phyloP scores from a whole-genome alignment of 345 rosid species.

The Acer saccharum region DNA sequence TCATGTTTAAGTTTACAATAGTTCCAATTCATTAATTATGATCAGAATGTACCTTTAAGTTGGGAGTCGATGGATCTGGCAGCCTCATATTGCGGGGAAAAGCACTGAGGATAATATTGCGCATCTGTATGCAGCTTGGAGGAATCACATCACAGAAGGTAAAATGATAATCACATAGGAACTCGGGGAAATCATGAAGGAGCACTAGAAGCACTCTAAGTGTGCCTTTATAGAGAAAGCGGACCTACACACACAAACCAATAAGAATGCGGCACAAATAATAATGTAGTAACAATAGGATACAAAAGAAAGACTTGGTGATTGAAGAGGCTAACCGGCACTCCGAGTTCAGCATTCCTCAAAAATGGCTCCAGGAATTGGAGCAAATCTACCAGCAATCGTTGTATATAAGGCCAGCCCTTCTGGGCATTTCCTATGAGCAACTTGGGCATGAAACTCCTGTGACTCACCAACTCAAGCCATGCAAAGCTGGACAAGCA shows the following conservation, averaged over 20 bases:
- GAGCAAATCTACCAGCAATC: constrained; percentile 85
- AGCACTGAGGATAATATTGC: constrained; percentile 92
- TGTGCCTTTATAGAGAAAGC: constrained; percentile 85
- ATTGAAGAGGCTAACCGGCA: constrained; percentile 56
- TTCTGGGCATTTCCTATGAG: constrained; percentile 81
- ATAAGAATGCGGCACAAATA: constrained; percentile 9
- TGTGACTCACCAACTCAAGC: constrained; percentile 94
- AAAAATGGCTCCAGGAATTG: constrained; percentile 96
- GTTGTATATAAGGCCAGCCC: constrained; percentile 95
- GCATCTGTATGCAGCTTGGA: constrained; percentile 98
- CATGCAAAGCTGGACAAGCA: constrained; percentile 81
- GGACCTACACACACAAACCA: constrained; percentile 52
- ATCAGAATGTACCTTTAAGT: constrained; percentile 51
- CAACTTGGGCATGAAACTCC: constrained; percentile 97
- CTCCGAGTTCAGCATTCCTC: constrained; percentile 86
- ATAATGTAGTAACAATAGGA: not conserved
- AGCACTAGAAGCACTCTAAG: constrained; percentile 92
- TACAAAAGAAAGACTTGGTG: not conserved
- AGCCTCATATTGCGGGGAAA: constrained; percentile 97
- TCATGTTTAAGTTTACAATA: constrained; percentile 7
- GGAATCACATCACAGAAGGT: constrained; percentile 98
- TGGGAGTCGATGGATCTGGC: constrained; percentile 97
- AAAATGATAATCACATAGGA: constrained; percentile 96
- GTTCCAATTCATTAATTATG: constrained; percentile 6
- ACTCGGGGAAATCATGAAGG: constrained; percentile 98